Percentiles rank a stretch among this genome's conserved stretches.
These are phyloP conservation scores for Lipomyces yamanashiensis DNA, from an alignment of 805 yeast species.

Conservation along the genomic window DNA sequence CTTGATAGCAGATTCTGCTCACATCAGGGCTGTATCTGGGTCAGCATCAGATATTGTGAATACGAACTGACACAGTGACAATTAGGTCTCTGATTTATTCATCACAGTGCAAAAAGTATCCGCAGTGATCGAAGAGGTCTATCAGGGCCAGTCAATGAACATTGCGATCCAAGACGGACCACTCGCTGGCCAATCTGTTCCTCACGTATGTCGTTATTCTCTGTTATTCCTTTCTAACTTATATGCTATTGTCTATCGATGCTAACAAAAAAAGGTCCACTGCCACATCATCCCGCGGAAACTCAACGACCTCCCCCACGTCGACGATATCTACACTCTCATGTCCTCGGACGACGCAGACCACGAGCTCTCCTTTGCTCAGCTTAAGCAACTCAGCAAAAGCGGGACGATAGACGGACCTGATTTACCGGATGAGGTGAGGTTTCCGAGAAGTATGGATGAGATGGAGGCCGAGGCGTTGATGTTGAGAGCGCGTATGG, in stretches of 20 bases:
- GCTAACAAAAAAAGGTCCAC: constrained; percentile 51
- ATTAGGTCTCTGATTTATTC: constrained; percentile 65
- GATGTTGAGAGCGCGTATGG: constrained; percentile 21
- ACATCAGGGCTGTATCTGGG: neutral
- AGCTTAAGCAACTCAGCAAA: constrained; percentile 35
- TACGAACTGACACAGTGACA: neutral
- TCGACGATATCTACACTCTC: constrained; percentile 73
- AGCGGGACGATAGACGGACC: constrained; percentile 38
- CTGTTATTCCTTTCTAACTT: neutral
- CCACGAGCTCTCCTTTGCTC: constrained; percentile 36
- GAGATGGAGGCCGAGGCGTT: constrained; percentile 76
- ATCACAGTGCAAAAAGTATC: constrained; percentile 72
- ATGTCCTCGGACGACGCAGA: constrained; percentile 63
- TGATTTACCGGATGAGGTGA: constrained; percentile 52
- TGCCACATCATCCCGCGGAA: constrained; percentile 90
- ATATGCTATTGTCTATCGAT: neutral
- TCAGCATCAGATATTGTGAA: neutral
- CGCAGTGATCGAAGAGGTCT: constrained; percentile 64
- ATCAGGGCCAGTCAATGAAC: constrained; percentile 81
- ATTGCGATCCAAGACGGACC: constrained; percentile 96
- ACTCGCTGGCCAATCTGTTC: constrained; percentile 94
- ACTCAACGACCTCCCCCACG: constrained; percentile 59
- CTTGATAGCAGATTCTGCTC: too few species aligned
- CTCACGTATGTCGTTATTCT: constrained; percentile 59
- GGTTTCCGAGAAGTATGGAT: constrained; percentile 62